Evolutionary conservation across 208 protist genomes (phyloP).

Genomic region (Plasmodiophora brassicae): DNA sequence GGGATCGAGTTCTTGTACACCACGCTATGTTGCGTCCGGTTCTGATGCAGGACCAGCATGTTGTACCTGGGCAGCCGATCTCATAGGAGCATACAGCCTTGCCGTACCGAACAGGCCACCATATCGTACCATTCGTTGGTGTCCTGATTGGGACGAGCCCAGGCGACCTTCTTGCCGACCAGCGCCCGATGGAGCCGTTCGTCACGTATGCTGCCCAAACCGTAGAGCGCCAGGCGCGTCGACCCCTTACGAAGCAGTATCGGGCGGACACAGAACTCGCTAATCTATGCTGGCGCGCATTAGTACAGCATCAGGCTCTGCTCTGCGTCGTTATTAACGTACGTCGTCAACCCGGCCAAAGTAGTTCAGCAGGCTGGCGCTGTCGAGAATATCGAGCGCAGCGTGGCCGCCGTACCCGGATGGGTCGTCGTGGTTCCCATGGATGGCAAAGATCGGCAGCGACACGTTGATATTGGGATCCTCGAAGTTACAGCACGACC

Average conservation of each 20-base stretch:
- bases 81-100: not conserved
- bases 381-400: constrained; percentile 87
- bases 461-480: constrained; percentile 95
- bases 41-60: constrained; percentile 94
- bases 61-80: constrained; percentile 81
- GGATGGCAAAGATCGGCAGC: constrained; percentile 96
- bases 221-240: constrained; percentile 94
- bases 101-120: constrained; percentile 49
- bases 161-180: constrained; percentile 80
- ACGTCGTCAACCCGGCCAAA: constrained; percentile 76
- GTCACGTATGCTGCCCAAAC: constrained; percentile 92
- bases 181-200: constrained; percentile 87
- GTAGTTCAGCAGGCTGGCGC: constrained; percentile 92
- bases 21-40: constrained; percentile 62
- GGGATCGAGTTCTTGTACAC: constrained; percentile 49
- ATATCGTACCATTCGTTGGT: constrained; percentile 63
- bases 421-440: constrained; percentile 99
- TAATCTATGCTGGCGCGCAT: not conserved
- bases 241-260: constrained; percentile 43
- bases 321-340: too few species aligned
- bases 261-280: constrained; percentile 24
- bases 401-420: constrained; percentile 64
- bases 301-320: not conserved
- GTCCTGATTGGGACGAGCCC: constrained; percentile 57
- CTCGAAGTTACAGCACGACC: constrained; percentile 72